Percentiles rank a stretch among this genome's conserved stretches.
phyloP scores from a whole-genome alignment of 1,284 basidiomycete species.

The Rhizopogon parksii region DNA sequence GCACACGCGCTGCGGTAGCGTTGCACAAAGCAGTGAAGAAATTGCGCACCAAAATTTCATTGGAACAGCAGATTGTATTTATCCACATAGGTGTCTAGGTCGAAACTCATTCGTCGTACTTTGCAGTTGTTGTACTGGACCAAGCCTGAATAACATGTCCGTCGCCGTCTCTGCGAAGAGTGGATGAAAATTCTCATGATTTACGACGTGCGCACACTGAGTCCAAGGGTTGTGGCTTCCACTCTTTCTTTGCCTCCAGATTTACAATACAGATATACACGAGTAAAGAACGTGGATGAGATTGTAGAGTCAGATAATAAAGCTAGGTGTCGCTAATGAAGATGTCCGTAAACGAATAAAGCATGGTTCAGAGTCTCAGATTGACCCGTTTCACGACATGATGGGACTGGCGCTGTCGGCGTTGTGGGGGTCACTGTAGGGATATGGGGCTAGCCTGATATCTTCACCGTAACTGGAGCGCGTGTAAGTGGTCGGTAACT shows the following conservation, averaged over 20 bases:
- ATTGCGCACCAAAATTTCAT: background rate
- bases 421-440: conserved; percentile 18
- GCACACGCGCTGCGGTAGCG: background rate
- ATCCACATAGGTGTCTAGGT: conserved; percentile 4
- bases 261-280: background rate
- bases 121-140: background rate
- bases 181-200: no score
- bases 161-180: no score
- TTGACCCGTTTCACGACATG: background rate
- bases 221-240: no score
- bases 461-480: conserved; percentile 38
- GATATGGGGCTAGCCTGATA: conserved; percentile 39
- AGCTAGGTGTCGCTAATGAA: background rate
- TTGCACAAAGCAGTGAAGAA: background rate
- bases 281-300: background rate
- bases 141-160: no score
- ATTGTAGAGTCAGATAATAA: background rate
- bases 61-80: conserved; percentile 5
- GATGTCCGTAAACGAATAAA: background rate
- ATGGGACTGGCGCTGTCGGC: conserved; percentile 7
- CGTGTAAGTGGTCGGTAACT: conserved; percentile 16
- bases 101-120: background rate
- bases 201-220: no score
- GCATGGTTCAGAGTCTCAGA: background rate
- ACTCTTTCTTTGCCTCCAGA: no score